Percentiles rank a stretch among this genome's conserved stretches.
Evolutionary conservation across 2,329 filamentous ascomycete species (phyloP).

Genomic region (Sporothrix variecibatus): DNA sequence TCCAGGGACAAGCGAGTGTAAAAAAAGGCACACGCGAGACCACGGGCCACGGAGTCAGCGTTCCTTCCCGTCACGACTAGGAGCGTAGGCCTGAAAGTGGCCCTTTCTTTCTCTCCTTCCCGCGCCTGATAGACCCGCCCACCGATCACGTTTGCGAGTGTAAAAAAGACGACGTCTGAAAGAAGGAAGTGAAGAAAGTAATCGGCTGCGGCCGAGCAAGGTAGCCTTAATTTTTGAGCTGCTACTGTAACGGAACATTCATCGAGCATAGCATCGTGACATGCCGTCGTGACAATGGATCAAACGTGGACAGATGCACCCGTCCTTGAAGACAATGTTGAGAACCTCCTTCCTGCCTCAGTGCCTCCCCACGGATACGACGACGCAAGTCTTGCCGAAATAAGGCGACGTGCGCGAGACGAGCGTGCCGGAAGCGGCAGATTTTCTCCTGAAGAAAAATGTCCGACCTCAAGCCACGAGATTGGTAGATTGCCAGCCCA

Average conservation of each 20-base stretch:
- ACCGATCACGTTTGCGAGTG: background rate
- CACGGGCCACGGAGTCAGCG: background rate
- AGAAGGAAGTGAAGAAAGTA: background rate
- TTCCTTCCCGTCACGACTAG: background rate
- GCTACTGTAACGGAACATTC: background rate
- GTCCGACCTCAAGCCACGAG: background rate
- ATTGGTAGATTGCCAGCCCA: conserved; percentile 4
- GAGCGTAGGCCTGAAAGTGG: background rate
- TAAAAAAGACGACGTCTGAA: background rate
- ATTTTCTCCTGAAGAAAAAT: background rate
- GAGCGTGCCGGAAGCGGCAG: background rate
- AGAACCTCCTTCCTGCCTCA: no score
- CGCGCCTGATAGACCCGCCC: background rate
- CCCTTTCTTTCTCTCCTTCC: background rate
- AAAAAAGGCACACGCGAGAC: background rate
- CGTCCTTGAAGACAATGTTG: background rate
- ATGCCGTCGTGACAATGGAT: background rate
- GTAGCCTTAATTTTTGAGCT: background rate
- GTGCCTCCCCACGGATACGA: background rate
- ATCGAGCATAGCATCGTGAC: background rate
- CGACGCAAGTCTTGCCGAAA: background rate
- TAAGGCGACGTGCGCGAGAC: background rate
- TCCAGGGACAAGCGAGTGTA: background rate
- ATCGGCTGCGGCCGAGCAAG: background rate
- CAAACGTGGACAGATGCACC: background rate